Evolutionary conservation across 192 early-diverging fungal species (phyloP).

Genomic region (Backusella sp.): DNA sequence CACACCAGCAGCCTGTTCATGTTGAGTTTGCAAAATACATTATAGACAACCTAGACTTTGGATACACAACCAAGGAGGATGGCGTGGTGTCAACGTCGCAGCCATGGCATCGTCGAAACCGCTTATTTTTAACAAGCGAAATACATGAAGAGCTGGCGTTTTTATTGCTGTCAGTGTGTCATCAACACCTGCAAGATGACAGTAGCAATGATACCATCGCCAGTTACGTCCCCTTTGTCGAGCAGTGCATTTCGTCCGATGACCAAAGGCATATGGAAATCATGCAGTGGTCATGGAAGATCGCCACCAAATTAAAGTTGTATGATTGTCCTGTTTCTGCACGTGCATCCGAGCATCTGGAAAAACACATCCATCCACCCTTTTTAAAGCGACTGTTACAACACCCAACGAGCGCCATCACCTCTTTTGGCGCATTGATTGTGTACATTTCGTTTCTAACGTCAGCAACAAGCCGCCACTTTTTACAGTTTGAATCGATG

Average conservation of each 20-base stretch:
- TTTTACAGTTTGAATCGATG: constrained; percentile 35
- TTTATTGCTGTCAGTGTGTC: constrained; percentile 16
- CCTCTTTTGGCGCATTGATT: constrained; percentile 33
- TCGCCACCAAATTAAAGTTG: neutral
- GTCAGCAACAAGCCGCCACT: constrained; percentile 40
- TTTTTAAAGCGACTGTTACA: constrained; percentile 2
- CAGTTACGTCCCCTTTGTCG: neutral
- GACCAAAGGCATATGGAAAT: neutral
- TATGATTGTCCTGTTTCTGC: constrained; percentile 5
- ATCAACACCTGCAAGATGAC: neutral
- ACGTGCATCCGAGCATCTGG: neutral
- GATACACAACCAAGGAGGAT: constrained; percentile 5
- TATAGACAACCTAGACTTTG: constrained; percentile 19
- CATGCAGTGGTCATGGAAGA: neutral
- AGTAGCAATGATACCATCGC: neutral
- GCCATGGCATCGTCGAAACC: constrained; percentile 18
- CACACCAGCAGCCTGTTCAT: neutral
- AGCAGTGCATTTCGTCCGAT: neutral
- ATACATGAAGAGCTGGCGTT: constrained; percentile 28
- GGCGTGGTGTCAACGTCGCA: neutral
- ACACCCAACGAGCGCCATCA: constrained; percentile 21
- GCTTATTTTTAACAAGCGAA: constrained; percentile 9
- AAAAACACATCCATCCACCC: neutral
- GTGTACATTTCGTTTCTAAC: constrained; percentile 36
- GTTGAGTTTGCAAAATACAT: constrained; percentile 25